Base-by-base conservation (phyloP, 78 protist genomes). In the Protostelium mycophagum region DNA sequence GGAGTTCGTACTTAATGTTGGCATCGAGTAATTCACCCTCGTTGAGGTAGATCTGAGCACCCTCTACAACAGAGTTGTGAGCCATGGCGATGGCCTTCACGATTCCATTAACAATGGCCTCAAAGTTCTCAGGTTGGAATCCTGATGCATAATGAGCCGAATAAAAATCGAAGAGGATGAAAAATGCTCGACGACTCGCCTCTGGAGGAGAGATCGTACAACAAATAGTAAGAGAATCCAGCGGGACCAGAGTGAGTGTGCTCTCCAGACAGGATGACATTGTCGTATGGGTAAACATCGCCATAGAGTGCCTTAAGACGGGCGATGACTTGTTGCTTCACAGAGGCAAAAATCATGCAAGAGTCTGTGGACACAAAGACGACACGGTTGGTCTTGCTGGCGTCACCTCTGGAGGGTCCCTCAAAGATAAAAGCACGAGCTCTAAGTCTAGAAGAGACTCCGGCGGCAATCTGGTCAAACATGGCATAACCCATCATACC, bases 231-330 rank as follows among this genome's bases (percentile, higher is more conserved):
- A 16, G 93, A 90, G 38, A 89, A 96, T 35, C 96, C 97, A 1
- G 91, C 97, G n/a, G 96, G 95, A 1, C 96, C 96, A 25, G 95
- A 87, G 88, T 96, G 97, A 36, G 97, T 93, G 87, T 96, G 97
- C 83, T 85, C 89, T 73, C 95, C 97, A 63, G 92, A 83, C 34
- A 96, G 35, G 36, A 91, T 38, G 25, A 96, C 90, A 86, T 93
- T 96, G 28, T 85, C 95, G 9, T 86, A 37, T n/a, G 83, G 38
- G 85, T 94, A 94, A 9, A 89, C 34, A 25, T 51, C 51, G 1
- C 91, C 93, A 51, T 63, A 90, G n/a, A 38, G 37, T 23, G 28
- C 88, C 83, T 88, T 51, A 1, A 95, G 88, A 28, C 31, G 16
- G 35, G 87, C 88, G 16, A 92, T 88, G 1, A 95, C 95, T 1